Evolutionary conservation across 2,329 filamentous ascomycete genomes (phyloP), one percentile per base, ranked within the genome.

Genomic region (Huntiella omanensis): DNA sequence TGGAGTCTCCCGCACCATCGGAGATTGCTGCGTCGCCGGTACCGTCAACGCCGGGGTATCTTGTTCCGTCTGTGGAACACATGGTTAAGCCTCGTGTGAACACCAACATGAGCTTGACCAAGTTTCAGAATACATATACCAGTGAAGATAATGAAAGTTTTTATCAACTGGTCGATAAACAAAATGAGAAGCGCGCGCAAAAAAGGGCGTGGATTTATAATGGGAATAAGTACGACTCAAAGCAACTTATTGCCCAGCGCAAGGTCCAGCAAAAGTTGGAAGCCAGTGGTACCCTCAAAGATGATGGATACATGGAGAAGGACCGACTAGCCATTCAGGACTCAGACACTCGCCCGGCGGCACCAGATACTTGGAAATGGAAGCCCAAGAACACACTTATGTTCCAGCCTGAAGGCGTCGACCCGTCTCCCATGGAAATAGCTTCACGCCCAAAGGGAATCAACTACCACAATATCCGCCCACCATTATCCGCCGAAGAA

Each of bases 121-220:
- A 79, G 1, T 98, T 95, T 56, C 91, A 98, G 58, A 73, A 82
- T 3, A 88, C 83, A 54, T 96, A 95, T 63, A 98, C 88, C 1
- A 94, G 85, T 56, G 91, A 98, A 61, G 91, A 98, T 59, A 96
- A 96, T 57, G 91, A 95, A 58, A 92, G 83, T 54, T 96, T 98
- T 65, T 93, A 94, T 61, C 81, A 80, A 54, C 69, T 98, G 1
- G 67, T 96, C 22, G 91, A 98, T 63, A 83, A 79, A 56, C 85
- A 95, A 57, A 98, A 95, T 57, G 71, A 78, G 51, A 88, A 86
- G 59, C 75, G 71, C 43, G 79, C 82, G 0, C 80, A 87, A 56
- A 93, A 88, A 55, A 83, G 94, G 57, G 77, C 77, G 1, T 95
- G 88, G 82, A 67, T 96, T 40, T 93, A 86, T 77, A 72, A 76